Evolutionary conservation across 768 basidiomycete genomes (phyloP).

Genomic region (Steccherinum ochraceum): DNA sequence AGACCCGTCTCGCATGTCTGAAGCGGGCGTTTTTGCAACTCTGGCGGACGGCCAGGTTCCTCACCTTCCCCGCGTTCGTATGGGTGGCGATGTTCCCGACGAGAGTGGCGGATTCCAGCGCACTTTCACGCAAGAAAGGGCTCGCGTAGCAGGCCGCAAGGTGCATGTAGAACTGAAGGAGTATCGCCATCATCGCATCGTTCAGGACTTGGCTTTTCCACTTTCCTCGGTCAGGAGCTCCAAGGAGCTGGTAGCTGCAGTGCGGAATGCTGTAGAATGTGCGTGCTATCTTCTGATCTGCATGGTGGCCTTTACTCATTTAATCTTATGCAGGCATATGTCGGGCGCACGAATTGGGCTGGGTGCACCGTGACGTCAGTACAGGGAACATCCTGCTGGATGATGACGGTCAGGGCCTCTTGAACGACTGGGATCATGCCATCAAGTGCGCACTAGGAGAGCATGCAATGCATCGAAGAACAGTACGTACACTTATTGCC

Average conservation of each 20-base stretch:
- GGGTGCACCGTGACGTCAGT: conserved; percentile 4
- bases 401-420: not conserved
- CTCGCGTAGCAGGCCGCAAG: not conserved
- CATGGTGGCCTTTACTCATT: too few relatives aligned
- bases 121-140: not conserved
- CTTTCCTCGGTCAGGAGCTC: not conserved
- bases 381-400: conserved; percentile 1
- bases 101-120: too few relatives aligned
- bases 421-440: conserved; percentile 6
- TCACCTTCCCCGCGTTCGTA: too few relatives aligned
- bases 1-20: too few relatives aligned
- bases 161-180: not conserved
- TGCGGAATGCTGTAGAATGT: not conserved
- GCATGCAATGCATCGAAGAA: not conserved
- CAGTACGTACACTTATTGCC: not conserved
- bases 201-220: conserved; percentile 4
- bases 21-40: too few relatives aligned
- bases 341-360: too few relatives aligned
- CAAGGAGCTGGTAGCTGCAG: not conserved
- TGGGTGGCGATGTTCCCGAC: too few relatives aligned
- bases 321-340: too few relatives aligned
- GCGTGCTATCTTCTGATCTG: not conserved
- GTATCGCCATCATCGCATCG: conserved; percentile 2
- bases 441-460: not conserved
- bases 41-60: too few relatives aligned